Evolutionary conservation across 2,329 filamentous ascomycete genomes (phyloP), one percentile per base, ranked within the genome.

Genomic region (Stemphylium beticola): DNA sequence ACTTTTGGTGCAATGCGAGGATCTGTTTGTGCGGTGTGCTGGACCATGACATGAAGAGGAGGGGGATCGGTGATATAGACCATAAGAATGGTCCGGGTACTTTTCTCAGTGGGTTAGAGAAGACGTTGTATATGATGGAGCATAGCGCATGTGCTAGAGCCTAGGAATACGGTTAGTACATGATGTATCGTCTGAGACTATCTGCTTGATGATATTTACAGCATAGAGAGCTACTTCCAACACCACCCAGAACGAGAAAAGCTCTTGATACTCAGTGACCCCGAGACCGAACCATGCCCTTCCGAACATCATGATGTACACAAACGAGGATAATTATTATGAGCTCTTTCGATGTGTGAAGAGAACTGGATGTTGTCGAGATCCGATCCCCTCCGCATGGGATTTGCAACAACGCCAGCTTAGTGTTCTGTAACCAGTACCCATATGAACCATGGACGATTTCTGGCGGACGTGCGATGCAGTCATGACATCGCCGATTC

Each of bases 1-100:
- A 62, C 17, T 58, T 58, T 22, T 49, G 45, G 36, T 66, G 61
- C 24, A 66, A 41, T 9, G 31, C 43, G n/a, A 53, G 36, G n/a
- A 50, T 31, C 8, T 14, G 4, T 43, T 50, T 50, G 12, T 50
- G 47, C 10, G 47, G 47, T 15, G 38, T 50, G 32, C 22, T 26
- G 26, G 47, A 50, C 17, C 39, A 32, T 22, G 47, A 50, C 31
- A 43, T 43, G 7, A 50, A 37, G n/a, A 50, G 39, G 15, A 50
- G 39, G 2, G 47, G 47, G 17, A 43, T 36, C 15, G 47, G 39
- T n/a, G 38, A 50, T 36, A 50, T 29, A 12, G 47, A 50, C 39
- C 38, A 50, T 4, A 50, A n/a, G 39, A 50, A 38, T 3, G 47
- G 31, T 2, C 47, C 38, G 11, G 47, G 47, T 7, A 43, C 39